Evolutionary conservation across 2,329 filamentous ascomycete species (phyloP).

Genomic region (Tolypocladium capitatum): DNA sequence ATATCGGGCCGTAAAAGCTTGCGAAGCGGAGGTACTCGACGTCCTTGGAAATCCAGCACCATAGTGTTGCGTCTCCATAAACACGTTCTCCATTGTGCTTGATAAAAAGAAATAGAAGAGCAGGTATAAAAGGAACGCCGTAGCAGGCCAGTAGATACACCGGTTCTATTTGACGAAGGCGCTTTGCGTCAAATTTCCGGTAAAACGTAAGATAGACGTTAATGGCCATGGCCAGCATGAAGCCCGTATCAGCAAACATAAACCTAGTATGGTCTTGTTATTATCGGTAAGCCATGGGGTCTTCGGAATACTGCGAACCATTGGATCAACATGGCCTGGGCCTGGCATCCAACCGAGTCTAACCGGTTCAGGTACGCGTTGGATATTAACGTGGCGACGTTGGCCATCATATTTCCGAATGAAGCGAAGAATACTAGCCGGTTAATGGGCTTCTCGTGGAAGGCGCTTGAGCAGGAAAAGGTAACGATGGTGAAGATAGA

Average conservation of each 20-base stretch:
- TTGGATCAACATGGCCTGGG: conserved; percentile 69
- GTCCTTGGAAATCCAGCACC: conserved; percentile 57
- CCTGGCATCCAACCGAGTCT: conserved; percentile 46
- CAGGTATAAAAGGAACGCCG: conserved; percentile 52
- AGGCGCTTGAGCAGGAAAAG: conserved; percentile 53
- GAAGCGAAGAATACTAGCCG: conserved; percentile 73
- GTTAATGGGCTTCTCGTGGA: conserved; percentile 72
- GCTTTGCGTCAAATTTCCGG: conserved; percentile 46
- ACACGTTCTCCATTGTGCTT: conserved; percentile 36
- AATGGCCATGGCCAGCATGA: conserved; percentile 55
- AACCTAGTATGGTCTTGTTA: conserved; percentile 42
- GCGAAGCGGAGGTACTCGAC: conserved; percentile 57
- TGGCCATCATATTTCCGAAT: conserved; percentile 67
- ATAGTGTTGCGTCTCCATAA: conserved; percentile 58
- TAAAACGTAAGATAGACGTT: conserved; percentile 73
- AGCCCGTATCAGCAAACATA: conserved; percentile 56
- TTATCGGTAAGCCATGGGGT: background rate
- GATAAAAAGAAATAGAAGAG: conserved; percentile 50
- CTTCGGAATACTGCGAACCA: background rate
- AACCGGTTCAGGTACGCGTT: conserved; percentile 40
- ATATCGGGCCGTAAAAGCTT: conserved; percentile 56
- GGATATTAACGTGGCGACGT: conserved; percentile 63
- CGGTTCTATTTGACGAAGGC: conserved; percentile 50
- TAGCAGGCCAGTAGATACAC: conserved; percentile 56
- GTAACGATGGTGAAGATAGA: conserved; percentile 60